Conservation (phyloP, 2,329 filamentous ascomycete genomes). For the Chrysoporthe puriensis region DNA sequence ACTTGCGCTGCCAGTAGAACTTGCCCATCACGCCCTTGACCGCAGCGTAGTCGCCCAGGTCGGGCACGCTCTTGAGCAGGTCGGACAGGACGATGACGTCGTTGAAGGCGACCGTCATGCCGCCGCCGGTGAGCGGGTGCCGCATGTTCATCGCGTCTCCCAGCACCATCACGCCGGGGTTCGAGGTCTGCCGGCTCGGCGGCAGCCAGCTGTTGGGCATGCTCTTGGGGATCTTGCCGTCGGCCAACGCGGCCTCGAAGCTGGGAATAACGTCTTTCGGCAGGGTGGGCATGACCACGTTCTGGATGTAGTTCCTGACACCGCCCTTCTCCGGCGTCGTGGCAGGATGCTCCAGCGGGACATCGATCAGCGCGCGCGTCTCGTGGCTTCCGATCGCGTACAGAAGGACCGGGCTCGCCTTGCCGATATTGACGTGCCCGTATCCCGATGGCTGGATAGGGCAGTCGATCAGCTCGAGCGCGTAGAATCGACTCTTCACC, state of each 20-base stretch:
- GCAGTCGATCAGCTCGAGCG: slow-evolving; percentile 87
- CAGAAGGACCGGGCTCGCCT: slow-evolving; percentile 77
- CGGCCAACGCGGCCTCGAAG: slow-evolving; percentile 76
- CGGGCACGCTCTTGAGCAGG: slow-evolving; percentile 70
- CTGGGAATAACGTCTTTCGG: slow-evolving; percentile 73
- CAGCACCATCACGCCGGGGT: slow-evolving; percentile 76
- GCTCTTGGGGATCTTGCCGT: slow-evolving; percentile 73
- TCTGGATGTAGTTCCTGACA: slow-evolving; percentile 80
- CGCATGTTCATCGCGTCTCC: slow-evolving; percentile 99
- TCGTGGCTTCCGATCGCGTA: slow-evolving; percentile 98
- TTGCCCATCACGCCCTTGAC: slow-evolving; percentile 70
- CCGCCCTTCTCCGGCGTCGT: slow-evolving; percentile 77
- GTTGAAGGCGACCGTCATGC: slow-evolving; percentile 97
- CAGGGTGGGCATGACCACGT: slow-evolving; percentile 74
- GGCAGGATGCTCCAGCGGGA: slow-evolving; percentile 75
- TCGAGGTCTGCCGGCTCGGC: slow-evolving; percentile 62
- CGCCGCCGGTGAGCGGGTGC: slow-evolving; percentile 94
- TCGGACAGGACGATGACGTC: slow-evolving; percentile 80
- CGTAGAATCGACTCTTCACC: slow-evolving; percentile 88
- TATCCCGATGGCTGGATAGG: slow-evolving; percentile 74
- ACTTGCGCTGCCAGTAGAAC: slow-evolving; percentile 90
- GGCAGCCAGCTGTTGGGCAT: slow-evolving; percentile 98
- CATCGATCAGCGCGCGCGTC: slow-evolving; percentile 86
- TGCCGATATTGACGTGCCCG: slow-evolving; percentile 86
- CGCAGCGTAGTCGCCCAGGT: slow-evolving; percentile 67